Base-by-base conservation (phyloP, 2,329 filamentous ascomycete genomes). In the Pochonia chlamydosporia region DNA sequence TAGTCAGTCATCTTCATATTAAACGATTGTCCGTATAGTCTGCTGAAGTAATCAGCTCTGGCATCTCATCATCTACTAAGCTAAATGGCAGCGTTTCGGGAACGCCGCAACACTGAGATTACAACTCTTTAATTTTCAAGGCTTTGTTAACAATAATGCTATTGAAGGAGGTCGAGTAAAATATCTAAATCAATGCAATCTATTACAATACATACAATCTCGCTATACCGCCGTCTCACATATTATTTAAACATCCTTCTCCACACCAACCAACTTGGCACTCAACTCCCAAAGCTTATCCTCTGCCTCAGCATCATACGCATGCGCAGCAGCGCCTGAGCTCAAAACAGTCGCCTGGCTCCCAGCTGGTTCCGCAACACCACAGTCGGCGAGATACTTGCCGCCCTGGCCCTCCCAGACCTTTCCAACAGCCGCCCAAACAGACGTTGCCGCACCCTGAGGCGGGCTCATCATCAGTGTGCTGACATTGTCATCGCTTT, bases 371-470 rank as follows among this genome's bases (percentile, higher is more conserved):
- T 43, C 40, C 7, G 48, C 62, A 52, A 67, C 62, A n/a, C 60
- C 56, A 52, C 69, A 70, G 49, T 76, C 58, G 14, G 62, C 62
- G 23, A 78, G 53, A 52, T 75, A 78, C 50, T 61, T 65, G 3
- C 72, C 73, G 3, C 73, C 76, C 51, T 64, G 69, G 2, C 63
- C 68, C 56, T 75, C 69, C 62, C 64, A 70, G 23, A 65, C 66
- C 44, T 59, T 63, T 3, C 56, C 63, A 3, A 71, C 52, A 0
- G 70, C 73, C 0, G 70, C 73, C 61, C 64, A 73, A 0, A 74
- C 63, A 3, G 64, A 64, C 9, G 74, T 76, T 0, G 74, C 71
- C 18, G 74, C 74, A 2, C 74, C 75, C 53, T 77, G 74, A 1
- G 35, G 35, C 5, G 35, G 35, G 20, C 18, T 39, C 35, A 39